These are phyloP conservation scores for Cryptococcus sp. DNA, from an alignment of 1,284 basidiomycete genomes.

Conservation along the genomic window DNA sequence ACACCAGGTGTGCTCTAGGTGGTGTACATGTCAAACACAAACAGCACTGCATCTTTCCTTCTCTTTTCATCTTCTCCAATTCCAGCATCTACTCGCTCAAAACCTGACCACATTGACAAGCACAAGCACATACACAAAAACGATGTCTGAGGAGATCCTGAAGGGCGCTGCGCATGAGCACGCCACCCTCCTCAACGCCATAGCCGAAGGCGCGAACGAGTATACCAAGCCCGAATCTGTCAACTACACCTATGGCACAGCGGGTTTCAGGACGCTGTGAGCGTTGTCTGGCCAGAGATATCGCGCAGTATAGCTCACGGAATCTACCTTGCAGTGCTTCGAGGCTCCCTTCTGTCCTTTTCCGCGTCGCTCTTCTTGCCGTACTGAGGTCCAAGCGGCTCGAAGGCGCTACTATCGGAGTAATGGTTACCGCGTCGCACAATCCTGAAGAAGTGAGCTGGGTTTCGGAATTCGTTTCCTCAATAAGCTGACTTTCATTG, in stretches of 20 bases:
- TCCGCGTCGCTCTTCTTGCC: constrained; percentile 89
- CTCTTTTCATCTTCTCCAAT: not conserved
- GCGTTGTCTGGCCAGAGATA: not conserved
- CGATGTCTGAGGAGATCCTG: constrained; percentile 9
- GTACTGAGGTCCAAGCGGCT: constrained; percentile 86
- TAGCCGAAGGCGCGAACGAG: constrained; percentile 40
- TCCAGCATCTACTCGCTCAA: not conserved
- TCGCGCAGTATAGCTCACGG: not conserved
- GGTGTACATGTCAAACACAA: no score
- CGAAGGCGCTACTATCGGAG: constrained; percentile 87
- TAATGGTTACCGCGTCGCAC: constrained; percentile 99
- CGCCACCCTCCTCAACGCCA: constrained; percentile 36
- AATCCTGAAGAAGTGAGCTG: constrained; percentile 84
- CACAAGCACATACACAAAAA: not conserved
- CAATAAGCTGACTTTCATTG: constrained; percentile 9
- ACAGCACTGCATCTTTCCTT: not conserved
- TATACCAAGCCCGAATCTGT: constrained; percentile 56
- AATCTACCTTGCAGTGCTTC: constrained; percentile 61
- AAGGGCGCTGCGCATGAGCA: constrained; percentile 33
- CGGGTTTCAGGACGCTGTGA: constrained; percentile 89
- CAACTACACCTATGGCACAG: constrained; percentile 85
- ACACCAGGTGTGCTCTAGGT: no score
- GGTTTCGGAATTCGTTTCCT: no score
- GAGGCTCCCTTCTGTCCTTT: constrained; percentile 87
- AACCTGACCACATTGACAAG: not conserved